Evolutionary conservation across 2,329 filamentous ascomycete species (phyloP).

Genomic region (Teratosphaeria zuluensis): DNA sequence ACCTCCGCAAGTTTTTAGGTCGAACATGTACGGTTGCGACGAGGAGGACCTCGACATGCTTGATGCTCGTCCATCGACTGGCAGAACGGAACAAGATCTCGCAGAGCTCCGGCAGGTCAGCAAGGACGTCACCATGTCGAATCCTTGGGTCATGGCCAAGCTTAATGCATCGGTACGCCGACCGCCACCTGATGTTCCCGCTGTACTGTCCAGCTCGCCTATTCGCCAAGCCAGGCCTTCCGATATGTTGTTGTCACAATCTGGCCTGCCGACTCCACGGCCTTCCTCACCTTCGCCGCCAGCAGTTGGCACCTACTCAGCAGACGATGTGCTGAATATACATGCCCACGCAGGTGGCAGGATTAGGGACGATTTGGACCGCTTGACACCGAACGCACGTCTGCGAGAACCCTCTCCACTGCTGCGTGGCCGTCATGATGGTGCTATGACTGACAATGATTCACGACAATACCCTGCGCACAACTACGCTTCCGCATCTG

Average conservation of each 20-base stretch:
- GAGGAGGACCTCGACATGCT: constrained; percentile 24
- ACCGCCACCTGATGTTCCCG: background rate
- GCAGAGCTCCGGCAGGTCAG: constrained; percentile 23
- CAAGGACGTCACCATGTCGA: constrained; percentile 29
- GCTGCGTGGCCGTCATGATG: background rate
- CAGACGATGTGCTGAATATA: constrained; percentile 13
- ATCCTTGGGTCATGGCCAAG: constrained; percentile 42
- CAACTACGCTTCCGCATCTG: constrained; percentile 7
- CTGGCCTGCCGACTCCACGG: constrained; percentile 20
- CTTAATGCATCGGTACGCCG: constrained; percentile 27
- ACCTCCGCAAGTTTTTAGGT: constrained; percentile 7
- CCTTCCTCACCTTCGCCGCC: constrained; percentile 20
- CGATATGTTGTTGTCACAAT: background rate
- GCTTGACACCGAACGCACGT: background rate
- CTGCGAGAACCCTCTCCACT: background rate
- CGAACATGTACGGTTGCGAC: constrained; percentile 29
- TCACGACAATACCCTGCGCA: constrained; percentile 1
- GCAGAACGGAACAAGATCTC: constrained; percentile 16
- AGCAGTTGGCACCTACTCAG: constrained; percentile 10
- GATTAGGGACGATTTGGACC: background rate
- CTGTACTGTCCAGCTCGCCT: background rate
- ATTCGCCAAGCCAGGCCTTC: background rate
- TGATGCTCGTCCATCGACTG: constrained; percentile 9
- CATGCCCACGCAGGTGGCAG: background rate
- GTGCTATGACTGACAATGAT: background rate